These are phyloP conservation scores for Fusarium algeriense DNA, from an alignment of 2,329 filamentous ascomycete species.

Conservation along the genomic window DNA sequence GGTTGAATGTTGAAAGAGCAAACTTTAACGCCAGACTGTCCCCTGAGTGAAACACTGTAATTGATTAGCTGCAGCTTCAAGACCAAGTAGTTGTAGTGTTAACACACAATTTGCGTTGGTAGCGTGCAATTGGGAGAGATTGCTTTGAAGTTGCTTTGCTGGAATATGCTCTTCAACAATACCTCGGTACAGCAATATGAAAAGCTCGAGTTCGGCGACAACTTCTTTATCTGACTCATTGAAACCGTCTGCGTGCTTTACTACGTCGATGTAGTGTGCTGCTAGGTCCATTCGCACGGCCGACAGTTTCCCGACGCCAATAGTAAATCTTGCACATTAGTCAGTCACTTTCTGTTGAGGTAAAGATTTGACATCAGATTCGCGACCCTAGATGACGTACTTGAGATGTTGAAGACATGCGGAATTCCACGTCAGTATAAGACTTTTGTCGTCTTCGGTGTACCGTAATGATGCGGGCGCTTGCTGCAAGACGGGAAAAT, in stretches of 20 bases:
- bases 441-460: fast-evolving
- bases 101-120: fast-evolving
- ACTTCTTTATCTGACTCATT: neutral
- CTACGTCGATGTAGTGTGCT: neutral
- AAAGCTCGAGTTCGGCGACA: neutral
- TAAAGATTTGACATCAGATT: neutral
- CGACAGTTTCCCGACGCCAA: neutral
- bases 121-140: neutral
- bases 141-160: neutral
- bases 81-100: fast-evolving
- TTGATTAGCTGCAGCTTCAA: fast-evolving
- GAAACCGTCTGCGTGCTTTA: neutral
- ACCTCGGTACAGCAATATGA: neutral
- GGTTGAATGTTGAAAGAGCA: neutral
- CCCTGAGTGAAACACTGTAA: fast-evolving
- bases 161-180: neutral
- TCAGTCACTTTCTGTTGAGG: fast-evolving
- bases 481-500: fast-evolving
- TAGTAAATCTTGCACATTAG: neutral
- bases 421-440: neutral
- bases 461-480: fast-evolving
- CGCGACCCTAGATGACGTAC: neutral
- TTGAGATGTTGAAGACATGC: neutral
- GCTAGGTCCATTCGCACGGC: neutral
- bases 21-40: neutral